A percentile compares a stretch with the other conserved stretches of the same genome.
These are phyloP conservation scores for Camelina sativa DNA, from an alignment of 345 rosid species.

Conservation along the genomic window DNA sequence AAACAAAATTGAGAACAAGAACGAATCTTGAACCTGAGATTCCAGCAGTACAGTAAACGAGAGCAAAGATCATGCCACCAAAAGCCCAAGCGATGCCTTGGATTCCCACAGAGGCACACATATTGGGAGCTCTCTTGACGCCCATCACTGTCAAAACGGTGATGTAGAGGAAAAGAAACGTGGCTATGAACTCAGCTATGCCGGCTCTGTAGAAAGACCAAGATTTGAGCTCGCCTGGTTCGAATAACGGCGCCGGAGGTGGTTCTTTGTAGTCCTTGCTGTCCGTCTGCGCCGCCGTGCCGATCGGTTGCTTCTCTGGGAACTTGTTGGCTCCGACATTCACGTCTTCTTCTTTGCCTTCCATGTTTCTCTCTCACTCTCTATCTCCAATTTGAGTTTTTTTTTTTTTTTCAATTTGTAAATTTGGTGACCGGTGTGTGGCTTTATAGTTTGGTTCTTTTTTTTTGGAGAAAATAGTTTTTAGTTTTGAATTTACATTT, in stretches of 20 bases:
- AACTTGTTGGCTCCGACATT: slow-evolving; percentile 68
- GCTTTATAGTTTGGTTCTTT: slow-evolving; percentile 20
- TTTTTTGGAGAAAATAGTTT: not conserved
- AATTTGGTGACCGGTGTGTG: not conserved
- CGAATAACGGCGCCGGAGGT: slow-evolving; percentile 64
- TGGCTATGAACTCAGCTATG: slow-evolving; percentile 68
- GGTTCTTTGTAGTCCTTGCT: slow-evolving; percentile 67
- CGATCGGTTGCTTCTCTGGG: slow-evolving; percentile 71
- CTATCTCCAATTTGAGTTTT: not conserved
- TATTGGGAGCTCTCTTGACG: slow-evolving; percentile 47
- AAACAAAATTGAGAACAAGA: not conserved
- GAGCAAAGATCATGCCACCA: slow-evolving; percentile 85
- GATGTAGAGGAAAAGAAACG: slow-evolving; percentile 70
- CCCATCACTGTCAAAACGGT: slow-evolving; percentile 76
- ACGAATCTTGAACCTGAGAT: slow-evolving; percentile 55
- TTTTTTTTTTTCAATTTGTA: not conserved
- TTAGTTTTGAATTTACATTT: not conserved
- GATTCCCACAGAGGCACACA: slow-evolving; percentile 61
- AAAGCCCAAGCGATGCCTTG: slow-evolving; percentile 86
- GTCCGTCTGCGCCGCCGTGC: slow-evolving; percentile 62
- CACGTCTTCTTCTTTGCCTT: slow-evolving; percentile 76
- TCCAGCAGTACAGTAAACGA: slow-evolving; percentile 81
- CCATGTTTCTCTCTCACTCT: slow-evolving; percentile 47
- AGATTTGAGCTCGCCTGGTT: slow-evolving; percentile 67
- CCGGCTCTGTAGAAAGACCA: slow-evolving; percentile 84